Evolutionary conservation across 768 basidiomycete genomes (phyloP).

Genomic region (Chalciporus sphaerocephalus): DNA sequence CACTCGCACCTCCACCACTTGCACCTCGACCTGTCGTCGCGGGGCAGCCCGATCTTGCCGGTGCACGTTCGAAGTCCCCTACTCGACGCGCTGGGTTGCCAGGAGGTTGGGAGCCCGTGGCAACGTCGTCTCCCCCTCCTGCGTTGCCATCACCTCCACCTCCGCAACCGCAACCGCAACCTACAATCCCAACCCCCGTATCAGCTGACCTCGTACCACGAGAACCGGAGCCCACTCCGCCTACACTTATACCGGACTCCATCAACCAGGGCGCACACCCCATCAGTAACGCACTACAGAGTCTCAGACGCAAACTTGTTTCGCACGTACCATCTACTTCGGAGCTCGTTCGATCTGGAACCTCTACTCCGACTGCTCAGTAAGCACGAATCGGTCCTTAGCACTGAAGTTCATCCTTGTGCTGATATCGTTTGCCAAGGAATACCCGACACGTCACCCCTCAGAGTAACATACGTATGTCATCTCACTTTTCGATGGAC

Average conservation of each 20-base stretch:
- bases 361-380: constrained; percentile 17
- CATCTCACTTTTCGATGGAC: neutral
- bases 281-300: constrained; percentile 22
- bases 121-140: constrained; percentile 13
- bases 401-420: neutral
- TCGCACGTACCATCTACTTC: constrained; percentile 19
- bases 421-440: constrained; percentile 8
- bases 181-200: neutral
- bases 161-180: constrained; percentile 2
- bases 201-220: constrained; percentile 2
- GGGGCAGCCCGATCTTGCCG: neutral
- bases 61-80: constrained; percentile 18
- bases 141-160: neutral
- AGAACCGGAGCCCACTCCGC: constrained; percentile 1
- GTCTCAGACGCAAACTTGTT: constrained; percentile 24
- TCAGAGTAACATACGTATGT: constrained; percentile 40
- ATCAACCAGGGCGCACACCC: constrained; percentile 1
- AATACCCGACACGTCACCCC: constrained; percentile 35
- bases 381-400: constrained; percentile 5
- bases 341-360: constrained; percentile 12
- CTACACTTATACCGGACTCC: constrained; percentile 1
- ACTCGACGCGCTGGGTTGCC: constrained; percentile 15
- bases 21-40: constrained; percentile 12
- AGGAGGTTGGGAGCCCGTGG: constrained; percentile 21
- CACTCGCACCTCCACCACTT: constrained; percentile 9